Base-by-base conservation (phyloP, 2,329 filamentous ascomycete species). In the Clarireedia sp. region DNA sequence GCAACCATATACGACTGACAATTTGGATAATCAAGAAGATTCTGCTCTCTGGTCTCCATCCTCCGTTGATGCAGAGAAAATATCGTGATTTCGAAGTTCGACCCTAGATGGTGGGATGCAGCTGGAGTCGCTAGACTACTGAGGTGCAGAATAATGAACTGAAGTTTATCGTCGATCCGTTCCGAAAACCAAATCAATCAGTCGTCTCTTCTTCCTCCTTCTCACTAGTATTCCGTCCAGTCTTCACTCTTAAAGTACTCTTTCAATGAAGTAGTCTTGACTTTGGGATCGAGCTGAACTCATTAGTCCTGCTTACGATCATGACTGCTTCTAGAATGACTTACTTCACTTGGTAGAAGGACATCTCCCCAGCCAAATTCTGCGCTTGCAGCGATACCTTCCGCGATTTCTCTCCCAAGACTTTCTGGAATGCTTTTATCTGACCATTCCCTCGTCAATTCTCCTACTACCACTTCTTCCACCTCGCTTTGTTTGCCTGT, bases 291-390 rank as follows among this genome's bases (percentile, higher is more conserved):
- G 24, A 64, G 48, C 60, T 64, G 21, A 19, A 48, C 29, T 9
- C n/a, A 36, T 48, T 21, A 48, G 45, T 48, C 19, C 16, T n/a
- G 17, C 9, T 48, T 9, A 48, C n/a, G 37, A 49, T 14, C 48
- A 56, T 48, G 21, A 12, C 40, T 19, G 10, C 48, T 19, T 21
- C 21, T 70, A 54, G 3, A 67, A 19, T 3, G 19, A 48, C 45
- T 48, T 14, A 48, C 45, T n/a, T 48, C 60, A 26, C 57, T 60
- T 7, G 64, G 63, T 54, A 70, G 65, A 1, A 53, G 53, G 23
- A 56, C 33, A 33, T 66, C 56, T 1, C 70, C 70, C 55, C 69
- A 73, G 2, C 71, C 70, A 60, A 66, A 71, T 45, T 70, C 65
- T 16, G 66, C 64, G 54, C 70, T 67, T 19, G 69, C 71, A 48